Percentiles rank a stretch among this genome's conserved stretches.
phyloP scores from a whole-genome alignment of 164 flowering plant species.

The Sedum album region DNA sequence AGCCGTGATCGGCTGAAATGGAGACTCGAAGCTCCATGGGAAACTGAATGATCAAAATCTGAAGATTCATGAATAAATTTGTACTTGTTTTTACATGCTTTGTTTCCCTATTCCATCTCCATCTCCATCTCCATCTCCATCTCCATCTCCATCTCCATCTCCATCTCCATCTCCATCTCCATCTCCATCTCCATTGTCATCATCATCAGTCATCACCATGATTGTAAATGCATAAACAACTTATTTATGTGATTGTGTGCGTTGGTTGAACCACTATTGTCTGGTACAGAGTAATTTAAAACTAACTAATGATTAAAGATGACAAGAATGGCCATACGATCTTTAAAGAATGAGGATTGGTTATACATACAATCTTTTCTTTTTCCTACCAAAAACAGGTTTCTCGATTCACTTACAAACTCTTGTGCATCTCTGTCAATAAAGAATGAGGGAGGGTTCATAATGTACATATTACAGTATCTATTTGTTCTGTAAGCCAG shows the following conservation, averaged over 20 bases:
- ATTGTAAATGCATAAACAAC: neutral
- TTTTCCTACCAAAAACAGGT: neutral
- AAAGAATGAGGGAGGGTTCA: neutral
- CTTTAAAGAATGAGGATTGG: too few relatives aligned
- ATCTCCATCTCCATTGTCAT: too few relatives aligned
- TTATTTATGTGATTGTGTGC: too few relatives aligned
- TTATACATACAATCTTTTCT: too few relatives aligned
- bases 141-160: too few relatives aligned
- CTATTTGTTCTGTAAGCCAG: neutral
- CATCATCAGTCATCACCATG: neutral
- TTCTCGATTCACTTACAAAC: neutral
- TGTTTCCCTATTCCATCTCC: neutral
- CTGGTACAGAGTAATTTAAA: too few relatives aligned
- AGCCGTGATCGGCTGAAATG: neutral
- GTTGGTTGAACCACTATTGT: too few relatives aligned
- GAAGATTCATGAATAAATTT: too few relatives aligned
- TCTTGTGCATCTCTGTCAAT: neutral
- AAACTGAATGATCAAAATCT: neutral
- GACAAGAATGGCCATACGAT: too few relatives aligned
- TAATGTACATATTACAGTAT: constrained; percentile 2
- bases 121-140: too few relatives aligned
- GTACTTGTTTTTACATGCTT: neutral
- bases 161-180: too few relatives aligned
- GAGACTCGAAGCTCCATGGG: neutral
- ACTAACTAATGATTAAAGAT: too few relatives aligned